A percentile compares a stretch with the other conserved stretches of the same genome.
Evolutionary conservation across 495 filamentous ascomycete species (phyloP).

Genomic region (Astrocystis sublimbata): DNA sequence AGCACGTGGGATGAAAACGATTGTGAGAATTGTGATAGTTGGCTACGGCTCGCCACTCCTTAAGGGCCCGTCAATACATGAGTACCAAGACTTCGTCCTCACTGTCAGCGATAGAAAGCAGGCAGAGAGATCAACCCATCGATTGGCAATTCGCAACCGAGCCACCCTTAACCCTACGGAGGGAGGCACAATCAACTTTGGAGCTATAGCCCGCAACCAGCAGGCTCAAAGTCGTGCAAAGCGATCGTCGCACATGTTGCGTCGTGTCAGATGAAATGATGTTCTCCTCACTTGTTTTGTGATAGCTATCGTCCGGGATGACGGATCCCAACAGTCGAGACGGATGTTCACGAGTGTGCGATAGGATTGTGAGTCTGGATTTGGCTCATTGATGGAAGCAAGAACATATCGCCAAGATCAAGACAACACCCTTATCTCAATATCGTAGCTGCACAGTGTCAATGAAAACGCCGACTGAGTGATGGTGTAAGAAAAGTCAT

Average conservation of each 20-base stretch:
- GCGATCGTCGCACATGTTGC: neutral
- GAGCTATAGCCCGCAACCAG: neutral
- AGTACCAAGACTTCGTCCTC: neutral
- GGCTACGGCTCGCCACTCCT: neutral
- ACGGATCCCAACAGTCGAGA: neutral
- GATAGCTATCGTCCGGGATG: neutral
- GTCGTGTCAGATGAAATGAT: neutral
- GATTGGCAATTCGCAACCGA: neutral
- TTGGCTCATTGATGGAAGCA: too few species aligned
- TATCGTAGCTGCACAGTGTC: too few species aligned
- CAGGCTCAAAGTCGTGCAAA: neutral
- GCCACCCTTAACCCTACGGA: neutral
- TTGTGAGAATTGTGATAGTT: neutral
- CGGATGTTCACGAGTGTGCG: neutral
- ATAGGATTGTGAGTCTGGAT: too few species aligned
- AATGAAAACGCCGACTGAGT: too few species aligned
- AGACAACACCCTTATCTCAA: too few species aligned
- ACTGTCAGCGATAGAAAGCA: neutral
- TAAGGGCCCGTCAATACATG: neutral
- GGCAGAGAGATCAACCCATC: neutral
- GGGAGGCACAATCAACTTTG: neutral
- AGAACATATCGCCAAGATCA: too few species aligned
- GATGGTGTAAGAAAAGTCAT: too few species aligned
- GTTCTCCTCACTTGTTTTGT: neutral
- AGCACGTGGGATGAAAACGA: neutral